Evolutionary conservation across 805 yeast species (phyloP), one percentile per base, ranked within the genome.

Genomic region (Komagataella mondaviorum): DNA sequence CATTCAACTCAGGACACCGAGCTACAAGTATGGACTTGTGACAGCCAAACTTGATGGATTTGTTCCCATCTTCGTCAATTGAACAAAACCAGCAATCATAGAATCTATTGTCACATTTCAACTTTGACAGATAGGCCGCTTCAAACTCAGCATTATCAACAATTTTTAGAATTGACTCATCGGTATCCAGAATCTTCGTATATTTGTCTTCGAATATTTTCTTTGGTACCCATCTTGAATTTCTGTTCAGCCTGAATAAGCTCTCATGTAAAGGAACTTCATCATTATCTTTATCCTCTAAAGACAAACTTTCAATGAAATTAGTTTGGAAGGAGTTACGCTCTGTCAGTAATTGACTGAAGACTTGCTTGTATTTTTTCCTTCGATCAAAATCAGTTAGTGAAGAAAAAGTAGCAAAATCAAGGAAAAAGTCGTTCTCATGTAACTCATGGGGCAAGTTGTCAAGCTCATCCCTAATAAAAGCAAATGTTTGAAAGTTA

Each of bases 391-490:
- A 48, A 36, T 69, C 73, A 6, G 49, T 49, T 12, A 78, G 55
- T 0, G 81, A 80, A 5, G 87, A 80, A 45, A 83, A 65, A 46
- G 68, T 67, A 6, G 72, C 72, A 57, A 85, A 69, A 57, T 85
- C 89, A 39, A 65, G 63, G 10, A 70, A 57, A 44, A 84, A 68
- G 14, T 70, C 66, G 55, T 78, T 75, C 49, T 68, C 66, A 8
- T 67, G 67, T 14, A 83, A 62, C 44, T 73, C 63, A n/a, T 81
- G 68, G 0, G 87, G 86, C 1, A 85, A 61, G n/a, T 66, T 58
- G 55, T 77, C 81, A 8, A 75, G 63, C 49, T 85, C 89, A 55
- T 81, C 83, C 55, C 83, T 74, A 14, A 86, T 65, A 48, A 85
- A 79, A 0, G 81, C 81, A 66, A 85, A 85, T 0, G 86, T 81